Percentiles rank a stretch among this genome's conserved stretches.
Conservation (phyloP, 441 rosid genomes). For the Gossypium lobatum region DNA sequence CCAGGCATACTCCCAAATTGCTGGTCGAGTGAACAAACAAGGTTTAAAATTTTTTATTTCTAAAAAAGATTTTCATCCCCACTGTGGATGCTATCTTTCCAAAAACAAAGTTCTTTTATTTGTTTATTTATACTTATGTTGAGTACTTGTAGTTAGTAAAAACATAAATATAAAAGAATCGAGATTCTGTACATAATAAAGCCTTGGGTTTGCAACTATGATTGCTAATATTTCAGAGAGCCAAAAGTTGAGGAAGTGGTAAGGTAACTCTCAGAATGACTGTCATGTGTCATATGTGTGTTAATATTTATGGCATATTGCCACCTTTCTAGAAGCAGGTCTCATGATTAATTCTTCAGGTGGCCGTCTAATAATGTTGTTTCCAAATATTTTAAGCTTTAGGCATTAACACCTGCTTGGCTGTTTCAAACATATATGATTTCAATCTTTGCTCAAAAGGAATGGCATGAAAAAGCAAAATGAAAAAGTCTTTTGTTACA, state of each 20-base stretch:
- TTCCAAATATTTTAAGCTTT: neutral
- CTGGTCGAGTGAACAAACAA: neutral
- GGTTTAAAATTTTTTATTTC: neutral
- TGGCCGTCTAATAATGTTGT: constrained; percentile 19
- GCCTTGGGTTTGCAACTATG: too few species aligned
- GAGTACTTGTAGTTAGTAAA: too few species aligned
- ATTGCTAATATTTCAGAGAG: too few species aligned
- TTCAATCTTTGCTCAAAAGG: neutral
- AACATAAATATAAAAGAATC: too few species aligned
- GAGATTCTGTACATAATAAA: too few species aligned
- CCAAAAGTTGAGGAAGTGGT: constrained; percentile 5
- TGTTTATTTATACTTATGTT: too few species aligned
- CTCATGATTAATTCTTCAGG: constrained; percentile 27
- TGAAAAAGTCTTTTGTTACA: neutral
- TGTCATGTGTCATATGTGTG: neutral
- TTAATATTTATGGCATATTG: constrained; percentile 1
- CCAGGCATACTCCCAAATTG: neutral
- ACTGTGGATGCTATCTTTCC: too few species aligned
- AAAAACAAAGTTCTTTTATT: too few species aligned
- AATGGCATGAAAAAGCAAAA: neutral
- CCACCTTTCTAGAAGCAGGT: constrained; percentile 21
- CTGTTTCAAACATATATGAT: neutral
- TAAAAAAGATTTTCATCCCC: too few species aligned
- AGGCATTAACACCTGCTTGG: neutral
- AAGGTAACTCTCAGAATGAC: neutral